These are phyloP conservation scores for Suhomyces taliae DNA, from an alignment of 1,139 yeast species.

Conservation along the genomic window DNA sequence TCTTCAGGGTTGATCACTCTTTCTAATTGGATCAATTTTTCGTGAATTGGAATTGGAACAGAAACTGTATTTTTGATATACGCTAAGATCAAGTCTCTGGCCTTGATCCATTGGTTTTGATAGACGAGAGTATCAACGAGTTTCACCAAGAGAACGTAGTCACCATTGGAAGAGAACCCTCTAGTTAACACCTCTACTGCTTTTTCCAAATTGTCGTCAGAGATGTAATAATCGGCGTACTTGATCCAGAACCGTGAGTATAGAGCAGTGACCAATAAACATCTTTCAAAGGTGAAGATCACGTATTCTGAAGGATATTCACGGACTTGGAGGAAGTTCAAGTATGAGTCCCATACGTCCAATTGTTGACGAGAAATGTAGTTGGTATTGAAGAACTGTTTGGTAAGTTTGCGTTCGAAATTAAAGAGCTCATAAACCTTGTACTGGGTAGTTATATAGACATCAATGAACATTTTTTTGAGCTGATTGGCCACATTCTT, in stretches of 20 bases:
- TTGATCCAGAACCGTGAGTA: conserved; percentile 64
- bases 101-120: conserved; percentile 30
- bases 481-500: conserved; percentile 30
- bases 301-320: conserved; percentile 30
- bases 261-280: conserved; percentile 51
- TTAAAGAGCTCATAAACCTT: conserved; percentile 60
- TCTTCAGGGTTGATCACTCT: conserved; percentile 25
- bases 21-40: conserved; percentile 41
- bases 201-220: conserved; percentile 24
- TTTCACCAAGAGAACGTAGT: conserved; percentile 30
- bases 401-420: conserved; percentile 56
- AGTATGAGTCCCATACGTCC: conserved; percentile 59
- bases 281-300: conserved; percentile 54
- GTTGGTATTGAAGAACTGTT: conserved; percentile 52
- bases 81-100: conserved; percentile 36
- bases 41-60: conserved; percentile 35
- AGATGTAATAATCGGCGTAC: conserved; percentile 50
- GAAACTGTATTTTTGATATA: conserved; percentile 28
- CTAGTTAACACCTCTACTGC: conserved; percentile 41
- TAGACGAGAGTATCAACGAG: conserved; percentile 42
- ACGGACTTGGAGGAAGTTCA: conserved; percentile 52
- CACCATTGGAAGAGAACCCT: conserved; percentile 29
- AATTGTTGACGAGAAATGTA: conserved; percentile 46
- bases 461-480: conserved; percentile 49
- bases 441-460: conserved; percentile 61